phyloP scores from a whole-genome alignment of 225 moss, liverwort and hornwort genomes.

The Bryoerythrophyllum caledonicum region DNA sequence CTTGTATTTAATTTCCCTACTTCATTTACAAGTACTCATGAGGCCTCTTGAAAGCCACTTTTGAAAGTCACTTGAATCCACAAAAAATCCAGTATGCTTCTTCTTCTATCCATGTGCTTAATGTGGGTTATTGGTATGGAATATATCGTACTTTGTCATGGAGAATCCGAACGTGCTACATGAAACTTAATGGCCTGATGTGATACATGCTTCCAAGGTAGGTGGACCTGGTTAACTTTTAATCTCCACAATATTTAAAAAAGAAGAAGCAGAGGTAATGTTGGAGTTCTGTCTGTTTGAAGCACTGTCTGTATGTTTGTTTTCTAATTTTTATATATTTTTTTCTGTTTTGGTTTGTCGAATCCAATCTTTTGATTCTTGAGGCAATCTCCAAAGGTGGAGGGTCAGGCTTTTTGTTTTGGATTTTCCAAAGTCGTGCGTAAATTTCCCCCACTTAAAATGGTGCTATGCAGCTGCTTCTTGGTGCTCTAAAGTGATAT shows the following conservation, averaged over 20 bases:
- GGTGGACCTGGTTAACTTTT: no score
- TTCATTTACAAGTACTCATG: no score
- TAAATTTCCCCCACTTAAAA: background rate
- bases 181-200: background rate
- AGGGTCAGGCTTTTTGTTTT: background rate
- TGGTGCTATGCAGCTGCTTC: constrained; percentile 19
- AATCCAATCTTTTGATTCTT: no score
- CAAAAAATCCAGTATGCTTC: no score
- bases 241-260: no score
- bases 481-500: background rate
- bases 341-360: background rate
- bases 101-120: constrained; percentile 1
- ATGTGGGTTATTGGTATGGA: background rate
- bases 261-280: background rate
- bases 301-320: background rate
- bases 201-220: no score
- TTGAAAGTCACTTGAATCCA: background rate
- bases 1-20: no score
- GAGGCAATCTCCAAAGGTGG: background rate
- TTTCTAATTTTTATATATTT: no score
- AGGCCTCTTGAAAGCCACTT: background rate
- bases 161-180: background rate
- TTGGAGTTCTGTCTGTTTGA: background rate
- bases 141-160: background rate
- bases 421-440: background rate